Evolutionary conservation across 441 rosid genomes (phyloP), one percentile per base, ranked within the genome.

Genomic region (Bocquillonia castaneifolia): DNA sequence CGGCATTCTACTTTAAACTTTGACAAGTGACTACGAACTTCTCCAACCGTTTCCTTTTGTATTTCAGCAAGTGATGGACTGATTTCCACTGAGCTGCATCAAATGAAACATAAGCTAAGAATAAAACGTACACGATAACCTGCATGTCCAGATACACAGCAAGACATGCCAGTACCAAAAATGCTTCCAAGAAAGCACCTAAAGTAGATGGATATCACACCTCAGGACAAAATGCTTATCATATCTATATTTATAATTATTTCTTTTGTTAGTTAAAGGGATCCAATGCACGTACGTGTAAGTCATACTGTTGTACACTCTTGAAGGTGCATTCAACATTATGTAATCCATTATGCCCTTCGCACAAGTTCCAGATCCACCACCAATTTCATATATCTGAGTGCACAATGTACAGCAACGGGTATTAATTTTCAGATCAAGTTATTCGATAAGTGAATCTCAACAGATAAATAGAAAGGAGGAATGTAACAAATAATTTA

Each of bases 321-420:
- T 86, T 67, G 82, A 81, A 55, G 98, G 96, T 26, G 96, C 98
- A 77, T 90, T 90, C 81, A 88, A 80, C 97, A 81, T 90, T 65
- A 94, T 90, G 86, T 92, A 94, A 82, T 94, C 98, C 90, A 92
- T 78, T 75, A 92, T 82, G 79, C 97, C 96, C 84, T 84, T 92
- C 0, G 97, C 97, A 81, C 94, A 88, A 60, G 93, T 90, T 79
- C 99, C 99, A 66, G 98, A 94, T 76, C 99, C 99, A 83, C 98
- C 98, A 56, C 94, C 97, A 74, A 88, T 94, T 86, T 92, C 97
- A 85, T 85, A 91, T 72, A 90, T 87, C 99, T 93, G 88, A 77
- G 71, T 59, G 79, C 60, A 76, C n/a, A 74, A 68, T 18, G 61
- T 67, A 70, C 53, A 58, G 63, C 55, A 73, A 70, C 31, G 77